These are phyloP conservation scores for Helianthus annuus DNA, from an alignment of 129 eudicot genomes.

Conservation along the genomic window HanXRQr2.0-SUNRISE NC_035447.2:94231593-94232092, in stretches of 20 bases:
- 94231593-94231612: too few species aligned
- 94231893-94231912: slow-evolving; percentile 94
- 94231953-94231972: slow-evolving; percentile 89
- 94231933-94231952: slow-evolving; percentile 87
- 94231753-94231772: slow-evolving; percentile 2
- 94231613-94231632: too few species aligned
- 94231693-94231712: background rate
- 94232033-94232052: background rate
- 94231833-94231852: slow-evolving; percentile 50
- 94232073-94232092: slow-evolving; percentile 85
- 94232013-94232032: background rate
- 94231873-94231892: slow-evolving; percentile 97
- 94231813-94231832: slow-evolving; percentile 67
- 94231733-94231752: background rate
- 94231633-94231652: too few species aligned
- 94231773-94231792: slow-evolving; percentile 49
- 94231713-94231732: background rate
- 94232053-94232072: slow-evolving; percentile 11
- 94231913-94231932: slow-evolving; percentile 85
- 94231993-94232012: slow-evolving; percentile 3
- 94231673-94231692: too few species aligned
- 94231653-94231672: too few species aligned
- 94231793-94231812: slow-evolving; percentile 78
- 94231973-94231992: slow-evolving; percentile 88
- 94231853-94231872: slow-evolving; percentile 73